Evolutionary conservation across 2,329 filamentous ascomycete genomes (phyloP).

Genomic region (Pseudocercospora pini-densiflorae): DNA sequence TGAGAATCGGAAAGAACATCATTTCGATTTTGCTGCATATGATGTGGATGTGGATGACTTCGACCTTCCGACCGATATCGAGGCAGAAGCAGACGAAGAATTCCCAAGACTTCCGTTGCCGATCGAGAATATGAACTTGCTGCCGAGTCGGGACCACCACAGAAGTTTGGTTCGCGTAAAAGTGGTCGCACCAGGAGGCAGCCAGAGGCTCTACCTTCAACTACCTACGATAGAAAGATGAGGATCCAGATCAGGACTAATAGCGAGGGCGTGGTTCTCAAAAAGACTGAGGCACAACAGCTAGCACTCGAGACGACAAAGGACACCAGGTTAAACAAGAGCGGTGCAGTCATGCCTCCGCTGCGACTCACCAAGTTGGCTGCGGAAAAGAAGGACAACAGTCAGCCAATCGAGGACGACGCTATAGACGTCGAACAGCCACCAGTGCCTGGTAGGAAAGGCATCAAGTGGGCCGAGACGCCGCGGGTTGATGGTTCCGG

Average conservation of each 20-base stretch:
- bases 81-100: no score
- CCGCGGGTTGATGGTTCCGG: no score
- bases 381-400: constrained; percentile 21
- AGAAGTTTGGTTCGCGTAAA: constrained; percentile 23
- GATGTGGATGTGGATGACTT: no score
- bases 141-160: constrained; percentile 16
- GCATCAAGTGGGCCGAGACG: constrained; percentile 53
- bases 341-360: constrained; percentile 49
- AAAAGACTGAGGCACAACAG: constrained; percentile 55
- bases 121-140: constrained; percentile 28
- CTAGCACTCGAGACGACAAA: constrained; percentile 49
- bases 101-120: no score
- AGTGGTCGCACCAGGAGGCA: constrained; percentile 31
- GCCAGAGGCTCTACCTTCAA: constrained; percentile 28
- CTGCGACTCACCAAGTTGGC: constrained; percentile 49
- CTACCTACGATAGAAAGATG: constrained; percentile 43
- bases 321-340: constrained; percentile 58
- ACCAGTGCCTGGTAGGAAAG: constrained; percentile 33
- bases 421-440: constrained; percentile 28
- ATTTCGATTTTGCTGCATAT: no score
- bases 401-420: constrained; percentile 11
- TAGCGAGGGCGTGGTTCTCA: constrained; percentile 49
- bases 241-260: constrained; percentile 51
- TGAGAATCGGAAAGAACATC: no score
- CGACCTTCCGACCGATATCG: no score